phyloP scores from a whole-genome alignment of 345 rosid genomes.

The Diplotaxis tenuifolia region DNA sequence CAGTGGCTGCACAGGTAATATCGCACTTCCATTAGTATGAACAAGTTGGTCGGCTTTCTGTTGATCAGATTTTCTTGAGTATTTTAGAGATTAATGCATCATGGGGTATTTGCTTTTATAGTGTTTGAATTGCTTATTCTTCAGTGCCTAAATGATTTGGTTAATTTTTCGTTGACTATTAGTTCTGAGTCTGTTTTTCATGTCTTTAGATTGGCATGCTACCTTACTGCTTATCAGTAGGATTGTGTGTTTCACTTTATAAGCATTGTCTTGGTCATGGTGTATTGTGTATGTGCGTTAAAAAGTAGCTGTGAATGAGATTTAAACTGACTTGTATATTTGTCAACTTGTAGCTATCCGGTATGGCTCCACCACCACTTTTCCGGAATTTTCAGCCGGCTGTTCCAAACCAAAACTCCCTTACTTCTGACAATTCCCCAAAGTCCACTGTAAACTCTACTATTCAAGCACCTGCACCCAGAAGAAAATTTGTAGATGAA shows the following conservation, averaged over 20 bases:
- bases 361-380: conserved; percentile 88
- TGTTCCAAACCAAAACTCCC: conserved; percentile 53
- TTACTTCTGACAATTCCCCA: conserved; percentile 57
- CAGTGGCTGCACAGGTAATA: conserved; percentile 76
- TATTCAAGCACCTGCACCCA: conserved; percentile 94
- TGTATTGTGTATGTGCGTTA: conserved; percentile 12
- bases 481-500: conserved; percentile 97
- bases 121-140: conserved; percentile 1
- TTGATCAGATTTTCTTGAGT: conserved; percentile 2
- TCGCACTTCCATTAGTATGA: conserved; percentile 11
- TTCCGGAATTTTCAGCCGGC: conserved; percentile 75
- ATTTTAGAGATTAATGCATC: conserved; percentile 3
- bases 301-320: conserved; percentile 11
- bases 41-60: background rate
- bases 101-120: background rate
- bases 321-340: background rate
- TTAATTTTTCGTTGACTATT: background rate
- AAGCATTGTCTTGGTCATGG: conserved; percentile 6
- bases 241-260: background rate
- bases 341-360: conserved; percentile 61
- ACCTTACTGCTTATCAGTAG: background rate
- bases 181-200: conserved; percentile 11
- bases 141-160: background rate
- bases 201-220: background rate
- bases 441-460: conserved; percentile 74